Percentiles rank a stretch among this genome's conserved stretches.
Evolutionary conservation across 768 basidiomycete species (phyloP).

Genomic region (Suillus sp.): DNA sequence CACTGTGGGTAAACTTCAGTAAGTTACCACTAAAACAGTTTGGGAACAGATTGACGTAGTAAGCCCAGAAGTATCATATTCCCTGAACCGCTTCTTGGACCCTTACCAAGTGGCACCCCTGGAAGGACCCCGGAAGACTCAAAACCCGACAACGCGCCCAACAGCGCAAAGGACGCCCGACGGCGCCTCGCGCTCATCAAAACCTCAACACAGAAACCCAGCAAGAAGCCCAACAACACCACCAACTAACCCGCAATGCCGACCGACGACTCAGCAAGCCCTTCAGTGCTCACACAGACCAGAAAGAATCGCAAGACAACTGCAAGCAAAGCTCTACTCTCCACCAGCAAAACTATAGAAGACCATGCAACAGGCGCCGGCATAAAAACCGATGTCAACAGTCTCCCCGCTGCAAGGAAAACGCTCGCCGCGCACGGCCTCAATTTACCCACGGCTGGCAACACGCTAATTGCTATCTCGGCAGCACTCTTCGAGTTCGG

Average conservation of each 20-base stretch:
- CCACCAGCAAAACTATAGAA: background rate
- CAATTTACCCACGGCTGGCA: background rate
- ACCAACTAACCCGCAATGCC: background rate
- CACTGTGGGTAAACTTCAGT: slow-evolving; percentile 6
- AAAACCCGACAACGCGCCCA: background rate
- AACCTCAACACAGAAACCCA: too few relatives aligned
- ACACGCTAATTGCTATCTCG: background rate
- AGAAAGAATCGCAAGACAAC: background rate
- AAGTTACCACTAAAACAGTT: background rate
- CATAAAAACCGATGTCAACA: background rate
- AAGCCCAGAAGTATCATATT: background rate
- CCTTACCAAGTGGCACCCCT: background rate
- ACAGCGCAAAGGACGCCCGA: background rate
- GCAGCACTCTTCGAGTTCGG: background rate
- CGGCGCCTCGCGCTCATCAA: too few relatives aligned
- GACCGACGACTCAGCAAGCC: too few relatives aligned
- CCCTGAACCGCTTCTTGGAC: background rate
- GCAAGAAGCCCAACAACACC: background rate
- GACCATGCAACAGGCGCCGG: background rate
- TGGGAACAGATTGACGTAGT: background rate
- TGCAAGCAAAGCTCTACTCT: rapidly evolving
- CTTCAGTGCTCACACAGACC: too few relatives aligned
- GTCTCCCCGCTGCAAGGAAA: background rate
- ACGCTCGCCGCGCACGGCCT: background rate
- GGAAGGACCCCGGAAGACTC: background rate